phyloP scores from a whole-genome alignment of 768 basidiomycete genomes.

The Harrya chromipes region DNA sequence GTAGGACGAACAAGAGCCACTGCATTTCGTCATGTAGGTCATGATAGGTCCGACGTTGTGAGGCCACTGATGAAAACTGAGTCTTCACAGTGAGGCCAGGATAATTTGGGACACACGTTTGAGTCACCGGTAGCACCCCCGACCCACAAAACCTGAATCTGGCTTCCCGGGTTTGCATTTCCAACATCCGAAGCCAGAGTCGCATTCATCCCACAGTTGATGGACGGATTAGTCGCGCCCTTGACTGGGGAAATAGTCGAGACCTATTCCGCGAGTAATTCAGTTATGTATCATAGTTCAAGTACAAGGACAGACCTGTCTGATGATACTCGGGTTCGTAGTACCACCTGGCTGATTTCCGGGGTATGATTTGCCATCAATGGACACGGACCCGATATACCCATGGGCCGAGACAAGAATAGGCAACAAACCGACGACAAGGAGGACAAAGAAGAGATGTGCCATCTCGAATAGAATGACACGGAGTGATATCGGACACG shows the following conservation, averaged over 20 bases:
- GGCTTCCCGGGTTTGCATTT: slow-evolving; percentile 58
- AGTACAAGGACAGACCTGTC: slow-evolving; percentile 31
- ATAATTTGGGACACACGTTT: slow-evolving; percentile 24
- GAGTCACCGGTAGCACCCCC: slow-evolving; percentile 38
- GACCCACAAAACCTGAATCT: slow-evolving; percentile 52
- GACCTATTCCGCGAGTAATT: slow-evolving; percentile 11
- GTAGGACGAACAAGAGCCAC: slow-evolving; percentile 54
- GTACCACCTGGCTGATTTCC: slow-evolving; percentile 34
- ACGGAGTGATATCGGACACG: slow-evolving; percentile 9
- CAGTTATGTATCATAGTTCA: neutral
- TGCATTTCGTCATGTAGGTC: slow-evolving; percentile 70
- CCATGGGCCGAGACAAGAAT: slow-evolving; percentile 30
- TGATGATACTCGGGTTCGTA: slow-evolving; percentile 39
- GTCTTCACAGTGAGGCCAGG: neutral
- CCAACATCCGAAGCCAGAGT: slow-evolving; percentile 46
- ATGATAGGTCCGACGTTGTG: slow-evolving; percentile 67
- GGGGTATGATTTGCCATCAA: slow-evolving; percentile 26
- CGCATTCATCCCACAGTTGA: slow-evolving; percentile 61
- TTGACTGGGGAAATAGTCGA: slow-evolving; percentile 48
- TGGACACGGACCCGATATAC: slow-evolving; percentile 28
- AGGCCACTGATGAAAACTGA: slow-evolving; percentile 37
- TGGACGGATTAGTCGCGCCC: slow-evolving; percentile 50
- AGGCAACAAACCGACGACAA: slow-evolving; percentile 14
- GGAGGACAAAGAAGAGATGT: slow-evolving; percentile 7
- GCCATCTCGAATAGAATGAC: slow-evolving; percentile 9